Conservation (phyloP, 2,329 filamentous ascomycete species). For the Talaromyces sp. region DNA sequence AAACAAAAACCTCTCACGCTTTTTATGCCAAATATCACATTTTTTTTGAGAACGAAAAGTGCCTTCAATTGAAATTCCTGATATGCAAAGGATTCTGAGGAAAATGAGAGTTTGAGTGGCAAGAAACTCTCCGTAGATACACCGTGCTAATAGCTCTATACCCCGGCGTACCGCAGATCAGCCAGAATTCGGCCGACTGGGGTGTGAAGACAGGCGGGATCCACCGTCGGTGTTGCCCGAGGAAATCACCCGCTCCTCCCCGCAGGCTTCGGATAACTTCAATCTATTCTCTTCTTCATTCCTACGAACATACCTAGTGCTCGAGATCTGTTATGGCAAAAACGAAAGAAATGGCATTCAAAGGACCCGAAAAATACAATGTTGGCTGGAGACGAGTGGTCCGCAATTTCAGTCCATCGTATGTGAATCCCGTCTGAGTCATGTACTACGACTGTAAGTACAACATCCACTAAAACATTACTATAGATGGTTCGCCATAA, state of each 20-base stretch:
- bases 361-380: slow-evolving; percentile 20
- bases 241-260: neutral
- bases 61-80: too few species aligned
- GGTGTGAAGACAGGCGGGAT: neutral
- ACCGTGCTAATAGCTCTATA: too few species aligned
- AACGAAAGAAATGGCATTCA: neutral
- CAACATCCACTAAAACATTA: neutral
- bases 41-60: neutral
- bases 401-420: slow-evolving; percentile 60
- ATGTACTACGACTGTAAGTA: too few species aligned
- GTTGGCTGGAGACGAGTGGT: slow-evolving; percentile 45
- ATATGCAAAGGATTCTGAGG: too few species aligned
- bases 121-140: too few species aligned
- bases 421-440: slow-evolving; percentile 27
- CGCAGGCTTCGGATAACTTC: neutral
- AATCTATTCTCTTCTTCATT: neutral
- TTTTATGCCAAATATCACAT: neutral
- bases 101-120: too few species aligned
- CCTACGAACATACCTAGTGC: neutral
- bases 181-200: neutral
- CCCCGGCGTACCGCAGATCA: too few species aligned
- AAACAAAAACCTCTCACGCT: too few species aligned
- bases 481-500: slow-evolving; percentile 60
- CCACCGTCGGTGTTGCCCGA: neutral
- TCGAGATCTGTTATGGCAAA: neutral